phyloP scores from a whole-genome alignment of 176 grass and related monocot species.

The Oryza officinalis region DNA sequence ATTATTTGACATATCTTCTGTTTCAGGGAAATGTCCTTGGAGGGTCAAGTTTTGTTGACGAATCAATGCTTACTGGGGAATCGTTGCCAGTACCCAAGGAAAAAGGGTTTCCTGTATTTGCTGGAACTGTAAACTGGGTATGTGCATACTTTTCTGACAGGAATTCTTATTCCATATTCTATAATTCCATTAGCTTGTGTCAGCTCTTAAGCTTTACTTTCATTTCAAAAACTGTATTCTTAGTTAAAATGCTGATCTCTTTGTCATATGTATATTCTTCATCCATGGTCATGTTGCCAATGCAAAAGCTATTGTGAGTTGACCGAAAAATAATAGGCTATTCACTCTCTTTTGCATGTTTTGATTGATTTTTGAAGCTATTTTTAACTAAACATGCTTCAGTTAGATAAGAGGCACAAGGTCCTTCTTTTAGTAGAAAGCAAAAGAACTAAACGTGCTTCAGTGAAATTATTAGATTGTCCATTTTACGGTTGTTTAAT shows the following conservation, averaged over 20 bases:
- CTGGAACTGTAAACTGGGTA: conserved; percentile 99
- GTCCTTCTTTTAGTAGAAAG: no score
- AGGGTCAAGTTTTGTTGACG: conserved; percentile 91
- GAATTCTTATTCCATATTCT: background rate
- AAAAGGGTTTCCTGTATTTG: conserved; percentile 75
- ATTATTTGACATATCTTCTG: conserved; percentile 18
- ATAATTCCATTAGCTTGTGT: background rate
- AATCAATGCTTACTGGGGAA: conserved; percentile 99
- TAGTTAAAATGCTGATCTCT: background rate
- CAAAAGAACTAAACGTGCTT: background rate
- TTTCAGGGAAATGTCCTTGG: conserved; percentile 73
- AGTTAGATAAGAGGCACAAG: no score
- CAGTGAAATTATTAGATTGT: background rate
- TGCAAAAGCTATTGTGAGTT: background rate
- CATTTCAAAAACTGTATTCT: background rate
- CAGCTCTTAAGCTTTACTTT: background rate
- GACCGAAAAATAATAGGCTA: conserved; percentile 12
- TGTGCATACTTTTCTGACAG: conserved; percentile 9
- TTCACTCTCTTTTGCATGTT: conserved; percentile 9
- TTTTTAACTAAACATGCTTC: conserved; percentile 13
- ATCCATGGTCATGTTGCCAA: background rate
- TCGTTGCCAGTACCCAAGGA: conserved; percentile 93
- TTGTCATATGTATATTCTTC: background rate
- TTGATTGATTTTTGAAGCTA: background rate
- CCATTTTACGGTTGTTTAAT: conserved; percentile 1